These are phyloP conservation scores for Syncephalastrum contaminatum DNA, from an alignment of 371 early-diverging fungal species.

Conservation along the genomic window DNA sequence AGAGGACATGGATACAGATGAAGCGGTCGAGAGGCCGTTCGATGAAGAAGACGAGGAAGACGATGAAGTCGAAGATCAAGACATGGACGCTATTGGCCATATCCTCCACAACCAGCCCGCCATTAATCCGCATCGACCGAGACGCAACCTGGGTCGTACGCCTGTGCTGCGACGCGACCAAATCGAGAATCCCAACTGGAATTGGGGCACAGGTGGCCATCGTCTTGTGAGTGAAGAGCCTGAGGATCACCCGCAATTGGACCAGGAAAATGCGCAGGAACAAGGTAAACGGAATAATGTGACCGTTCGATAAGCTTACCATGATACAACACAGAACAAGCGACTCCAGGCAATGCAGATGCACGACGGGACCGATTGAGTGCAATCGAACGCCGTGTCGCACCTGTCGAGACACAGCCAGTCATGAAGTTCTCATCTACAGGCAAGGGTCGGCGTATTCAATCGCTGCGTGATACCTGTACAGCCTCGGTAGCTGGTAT, in stretches of 20 bases:
- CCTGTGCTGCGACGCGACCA: conserved; percentile 11
- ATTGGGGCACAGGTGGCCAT: conserved; percentile 20
- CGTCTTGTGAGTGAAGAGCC: conserved; percentile 9
- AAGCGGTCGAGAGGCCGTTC: background rate
- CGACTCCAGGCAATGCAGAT: background rate
- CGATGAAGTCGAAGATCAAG: background rate
- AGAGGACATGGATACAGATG: background rate
- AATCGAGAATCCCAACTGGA: conserved; percentile 15
- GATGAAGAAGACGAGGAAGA: conserved; percentile 1
- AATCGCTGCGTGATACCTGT: conserved; percentile 27
- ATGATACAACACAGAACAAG: background rate
- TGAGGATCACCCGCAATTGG: background rate
- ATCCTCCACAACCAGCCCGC: conserved; percentile 4
- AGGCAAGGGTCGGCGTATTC: conserved; percentile 14
- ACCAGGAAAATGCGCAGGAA: background rate
- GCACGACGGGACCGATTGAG: conserved; percentile 11
- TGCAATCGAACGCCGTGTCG: conserved; percentile 17
- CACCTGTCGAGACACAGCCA: background rate
- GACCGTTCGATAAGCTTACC: background rate
- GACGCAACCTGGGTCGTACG: background rate
- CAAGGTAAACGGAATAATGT: background rate
- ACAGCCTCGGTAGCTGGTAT: conserved; percentile 28
- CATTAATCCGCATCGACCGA: conserved; percentile 13
- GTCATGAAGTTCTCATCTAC: background rate
- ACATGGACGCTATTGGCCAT: conserved; percentile 5